Evolutionary conservation across 352 stramenopile species (phyloP), one percentile per base, ranked within the genome.

Genomic region (Globisporangium nagaii): DNA sequence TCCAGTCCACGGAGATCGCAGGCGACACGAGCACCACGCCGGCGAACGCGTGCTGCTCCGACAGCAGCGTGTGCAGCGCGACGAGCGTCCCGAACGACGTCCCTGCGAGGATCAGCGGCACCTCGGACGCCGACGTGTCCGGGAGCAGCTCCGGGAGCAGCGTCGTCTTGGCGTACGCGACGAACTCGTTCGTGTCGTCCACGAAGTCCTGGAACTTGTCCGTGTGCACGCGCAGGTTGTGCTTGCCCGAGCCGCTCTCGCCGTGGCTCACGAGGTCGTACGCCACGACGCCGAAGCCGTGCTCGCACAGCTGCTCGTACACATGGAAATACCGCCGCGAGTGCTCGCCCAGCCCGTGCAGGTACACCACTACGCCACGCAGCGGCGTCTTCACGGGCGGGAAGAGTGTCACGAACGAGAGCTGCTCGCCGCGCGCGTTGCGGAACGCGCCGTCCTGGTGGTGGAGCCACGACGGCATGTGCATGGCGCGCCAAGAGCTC

Each of bases 341-440:
- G 30, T 66, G 59, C 27, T 61, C 55, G 13, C 34, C 40, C 11
- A 66, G 28, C 4, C 42, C 56, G 15, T 65, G 59, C n/a, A 66
- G 28, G 56, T 57, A 73, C 30, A 67, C 11, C 35, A 70, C 52
- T 25, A 73, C n/a, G 25, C 62, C 65, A 13, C 62, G 61, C 36
- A 70, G 40, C 3, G 49, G 42, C 15, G 22, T 45, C 20, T 39
- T 34, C 9, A 17, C 35, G 13, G 47, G 40, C 1, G 63, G 59
- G 52, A 67, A 67, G 9, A 65, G 37, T 2, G 44, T 13, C 5
- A 39, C 30, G 39, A 69, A 64, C 28, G 32, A 65, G 5, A 71
- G 48, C 31, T 32, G 45, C 34, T 55, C 19, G 34, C 34, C 34
- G 36, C 48, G 48, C 25, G 24, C 17, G 34, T 43, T 64, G 51